Percentiles rank a stretch among this genome's conserved stretches.
These are phyloP conservation scores for Candida qinlingensis DNA, from an alignment of 805 yeast genomes.

Conservation along the genomic window DNA sequence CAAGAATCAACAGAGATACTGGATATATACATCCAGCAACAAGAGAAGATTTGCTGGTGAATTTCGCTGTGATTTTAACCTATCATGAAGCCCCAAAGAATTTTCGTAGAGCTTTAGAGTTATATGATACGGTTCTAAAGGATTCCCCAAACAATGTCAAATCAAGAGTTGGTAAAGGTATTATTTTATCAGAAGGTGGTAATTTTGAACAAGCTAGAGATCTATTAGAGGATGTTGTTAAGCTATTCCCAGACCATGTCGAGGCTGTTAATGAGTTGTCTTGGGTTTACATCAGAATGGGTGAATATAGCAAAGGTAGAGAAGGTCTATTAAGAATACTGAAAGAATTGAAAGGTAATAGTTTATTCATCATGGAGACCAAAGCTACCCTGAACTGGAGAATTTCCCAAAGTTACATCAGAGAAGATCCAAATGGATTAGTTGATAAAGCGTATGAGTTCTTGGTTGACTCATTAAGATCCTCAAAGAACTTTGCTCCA, in stretches of 20 bases:
- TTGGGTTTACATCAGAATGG: conserved; percentile 68
- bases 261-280: conserved; percentile 66
- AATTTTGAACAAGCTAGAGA: conserved; percentile 48
- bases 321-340: conserved; percentile 35
- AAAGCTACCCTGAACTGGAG: conserved; percentile 68
- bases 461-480: conserved; percentile 58
- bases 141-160: conserved; percentile 41
- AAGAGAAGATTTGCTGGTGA: conserved; percentile 53
- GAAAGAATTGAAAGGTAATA: conserved; percentile 40
- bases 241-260: conserved; percentile 43
- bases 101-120: conserved; percentile 62
- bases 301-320: conserved; percentile 48
- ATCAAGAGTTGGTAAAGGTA: conserved; percentile 79
- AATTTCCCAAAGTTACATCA: conserved; percentile 59
- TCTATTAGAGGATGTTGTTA: conserved; percentile 46
- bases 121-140: conserved; percentile 59
- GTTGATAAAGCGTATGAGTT: conserved; percentile 49
- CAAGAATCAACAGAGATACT: conserved; percentile 39
- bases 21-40: conserved; percentile 47
- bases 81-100: conserved; percentile 90
- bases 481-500: conserved; percentile 62
- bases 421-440: conserved; percentile 11
- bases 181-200: conserved; percentile 65
- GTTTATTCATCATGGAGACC: conserved; percentile 45
- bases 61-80: conserved; percentile 72